Percentiles rank a stretch among this genome's conserved stretches.
Evolutionary conservation across 1,284 basidiomycete genomes (phyloP).

Genomic region (Ceratobasidium sp.): DNA sequence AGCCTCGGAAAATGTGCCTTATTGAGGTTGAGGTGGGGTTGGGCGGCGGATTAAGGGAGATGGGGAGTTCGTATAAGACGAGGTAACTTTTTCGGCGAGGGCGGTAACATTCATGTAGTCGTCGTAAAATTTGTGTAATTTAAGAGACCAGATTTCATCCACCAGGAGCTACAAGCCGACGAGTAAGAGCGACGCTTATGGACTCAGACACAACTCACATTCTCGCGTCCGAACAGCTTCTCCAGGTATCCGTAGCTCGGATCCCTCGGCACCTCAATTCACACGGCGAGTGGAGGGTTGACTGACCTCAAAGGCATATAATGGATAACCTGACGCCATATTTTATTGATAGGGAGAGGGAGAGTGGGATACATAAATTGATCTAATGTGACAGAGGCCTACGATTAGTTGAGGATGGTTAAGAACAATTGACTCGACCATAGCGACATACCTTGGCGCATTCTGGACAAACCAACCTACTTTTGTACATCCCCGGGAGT

Average conservation of each 20-base stretch:
- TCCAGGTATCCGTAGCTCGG: conserved; percentile 86
- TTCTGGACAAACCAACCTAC: conserved; percentile 95
- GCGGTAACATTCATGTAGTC: conserved; percentile 76
- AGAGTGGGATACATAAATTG: conserved; percentile 98
- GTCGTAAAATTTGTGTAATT: conserved; percentile 85
- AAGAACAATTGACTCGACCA: too few relatives aligned
- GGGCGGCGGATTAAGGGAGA: conserved; percentile 59
- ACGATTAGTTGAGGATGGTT: conserved; percentile 55
- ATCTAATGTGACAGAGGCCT: conserved; percentile 98
- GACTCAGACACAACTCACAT: conserved; percentile 63
- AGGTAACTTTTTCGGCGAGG: conserved; percentile 74
- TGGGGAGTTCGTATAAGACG: conserved; percentile 83
- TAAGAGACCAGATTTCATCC: conserved; percentile 78
- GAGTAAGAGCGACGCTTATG: conserved; percentile 3
- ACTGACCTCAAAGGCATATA: conserved; percentile 84
- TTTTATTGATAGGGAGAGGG: conserved; percentile 92
- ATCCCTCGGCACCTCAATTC: conserved; percentile 81
- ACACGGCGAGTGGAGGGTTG: conserved; percentile 70
- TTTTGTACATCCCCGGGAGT: conserved; percentile 97
- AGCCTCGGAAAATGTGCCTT: not conserved
- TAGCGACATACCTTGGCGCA: conserved; percentile 82
- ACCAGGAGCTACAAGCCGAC: conserved; percentile 73
- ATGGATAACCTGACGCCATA: conserved; percentile 80
- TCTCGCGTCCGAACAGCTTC: conserved; percentile 76
- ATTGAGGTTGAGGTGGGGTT: conserved; percentile 63